Evolutionary conservation across 169 alveolate genomes (phyloP), one percentile per base, ranked within the genome.

Genomic region (Plasmodium gonderi): DNA sequence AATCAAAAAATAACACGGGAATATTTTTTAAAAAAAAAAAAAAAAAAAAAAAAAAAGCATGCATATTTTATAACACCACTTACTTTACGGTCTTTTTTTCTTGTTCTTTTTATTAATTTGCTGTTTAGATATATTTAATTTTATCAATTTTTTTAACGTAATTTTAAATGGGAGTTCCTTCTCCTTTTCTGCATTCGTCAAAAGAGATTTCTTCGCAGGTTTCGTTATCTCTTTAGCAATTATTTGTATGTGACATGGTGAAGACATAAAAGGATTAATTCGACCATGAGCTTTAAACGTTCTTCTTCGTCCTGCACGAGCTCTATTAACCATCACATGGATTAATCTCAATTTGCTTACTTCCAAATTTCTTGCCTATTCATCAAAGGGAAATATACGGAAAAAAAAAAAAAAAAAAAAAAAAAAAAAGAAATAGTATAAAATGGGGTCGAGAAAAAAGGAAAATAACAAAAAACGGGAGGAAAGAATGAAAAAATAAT

Each of bases 261-360:
- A 96, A 47, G 98, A 96, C 94, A 97, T 97, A 95, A 92, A 97
- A 14, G 99, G 98, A 76, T 96, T 98, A 95, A 99, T 98, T 93
- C 99, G 98, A 49, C 99, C 99, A 92, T 99, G 99, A 23, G 99
- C 99, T 90, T 99, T 97, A 97, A 97, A 98, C 36, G 99, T 98
- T 95, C 99, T 97, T 96, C 99, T 98, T 96, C 99, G 97, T 44
- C 99, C 99, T 78, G 97, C 97, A 77, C 97, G 98, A 9, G 99
- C 99, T 92, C 98, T 97, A 95, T 98, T 97, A 44, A 98, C 99
- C 95, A 96, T 97, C 65, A 97, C 97, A 95, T 98, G 99, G 87
- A 96, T 96, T 67, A 99, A 92, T 78, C 91, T 94, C 90, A 98
- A 95, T 92, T 97, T 98, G 45, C 97, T 99, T 69, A 96, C 96